Evolutionary conservation across 2,329 filamentous ascomycete genomes (phyloP).

Genomic region (Colletotrichum zoysiae): DNA sequence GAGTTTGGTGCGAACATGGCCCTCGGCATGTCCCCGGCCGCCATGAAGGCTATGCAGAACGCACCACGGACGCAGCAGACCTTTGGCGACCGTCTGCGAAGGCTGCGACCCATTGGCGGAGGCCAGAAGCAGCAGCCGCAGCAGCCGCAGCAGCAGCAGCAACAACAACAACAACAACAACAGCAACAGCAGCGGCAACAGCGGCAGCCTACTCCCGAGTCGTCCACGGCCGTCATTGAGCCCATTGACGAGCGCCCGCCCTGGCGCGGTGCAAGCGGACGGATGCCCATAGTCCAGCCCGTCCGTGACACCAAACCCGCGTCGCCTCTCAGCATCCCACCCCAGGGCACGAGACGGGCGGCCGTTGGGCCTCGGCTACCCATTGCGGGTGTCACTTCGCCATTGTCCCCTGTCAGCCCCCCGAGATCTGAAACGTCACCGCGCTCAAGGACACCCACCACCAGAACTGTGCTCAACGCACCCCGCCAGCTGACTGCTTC

Average conservation of each 20-base stretch:
- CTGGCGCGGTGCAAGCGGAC: slow-evolving; percentile 81
- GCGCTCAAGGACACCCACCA: slow-evolving; percentile 46
- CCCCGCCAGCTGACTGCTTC: slow-evolving; percentile 43
- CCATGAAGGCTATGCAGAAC: slow-evolving; percentile 44
- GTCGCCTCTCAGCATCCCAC: slow-evolving; percentile 68
- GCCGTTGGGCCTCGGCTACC: slow-evolving; percentile 45
- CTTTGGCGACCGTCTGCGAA: slow-evolving; percentile 62
- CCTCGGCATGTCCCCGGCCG: slow-evolving; percentile 40
- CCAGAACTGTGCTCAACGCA: slow-evolving; percentile 49
- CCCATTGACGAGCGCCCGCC: slow-evolving; percentile 63
- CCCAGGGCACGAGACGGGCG: slow-evolving; percentile 61
- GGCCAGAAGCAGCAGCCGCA: slow-evolving; percentile 27
- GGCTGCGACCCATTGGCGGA: slow-evolving; percentile 51
- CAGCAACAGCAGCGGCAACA: slow-evolving; percentile 34
- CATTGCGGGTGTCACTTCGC: slow-evolving; percentile 42
- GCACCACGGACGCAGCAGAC: slow-evolving; percentile 46
- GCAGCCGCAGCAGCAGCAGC: neutral
- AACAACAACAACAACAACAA: slow-evolving; percentile 42
- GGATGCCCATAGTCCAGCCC: slow-evolving; percentile 72
- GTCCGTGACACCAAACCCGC: slow-evolving; percentile 71
- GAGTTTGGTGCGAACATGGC: slow-evolving; percentile 50
- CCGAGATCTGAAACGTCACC: slow-evolving; percentile 52
- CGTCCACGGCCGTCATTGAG: slow-evolving; percentile 33
- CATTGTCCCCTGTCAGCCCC: slow-evolving; percentile 50
- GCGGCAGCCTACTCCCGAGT: slow-evolving; percentile 34